phyloP scores from a whole-genome alignment of 2,329 filamentous ascomycete species.

The Leptodontidium sp. region DNA sequence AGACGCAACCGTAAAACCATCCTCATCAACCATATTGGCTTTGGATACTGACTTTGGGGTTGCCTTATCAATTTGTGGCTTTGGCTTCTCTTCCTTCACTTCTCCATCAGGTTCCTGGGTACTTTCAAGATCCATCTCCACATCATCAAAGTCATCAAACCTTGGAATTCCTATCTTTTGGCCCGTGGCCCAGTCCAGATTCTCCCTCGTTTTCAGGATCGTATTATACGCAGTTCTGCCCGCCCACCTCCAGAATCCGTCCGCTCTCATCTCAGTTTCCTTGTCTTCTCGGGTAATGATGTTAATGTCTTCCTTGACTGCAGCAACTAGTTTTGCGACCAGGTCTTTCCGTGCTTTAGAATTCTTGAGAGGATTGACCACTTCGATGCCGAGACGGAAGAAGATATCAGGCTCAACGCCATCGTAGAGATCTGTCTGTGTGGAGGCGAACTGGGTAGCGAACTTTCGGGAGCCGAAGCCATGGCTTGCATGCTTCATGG shows the following conservation, averaged over 20 bases:
- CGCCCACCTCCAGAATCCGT: slow-evolving; percentile 47
- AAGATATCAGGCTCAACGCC: slow-evolving; percentile 43
- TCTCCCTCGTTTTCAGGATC: slow-evolving; percentile 36
- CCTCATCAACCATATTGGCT: slow-evolving; percentile 9
- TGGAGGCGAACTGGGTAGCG: slow-evolving; percentile 13
- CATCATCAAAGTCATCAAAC: slow-evolving; percentile 22
- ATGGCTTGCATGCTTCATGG: slow-evolving; percentile 32
- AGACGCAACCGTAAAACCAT: slow-evolving; percentile 21
- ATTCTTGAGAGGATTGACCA: slow-evolving; percentile 33
- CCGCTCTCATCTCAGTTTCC: slow-evolving; percentile 40
- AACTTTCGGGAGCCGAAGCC: slow-evolving; percentile 37
- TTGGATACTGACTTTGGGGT: background rate
- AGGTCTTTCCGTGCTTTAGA: slow-evolving; percentile 42
- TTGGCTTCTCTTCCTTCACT: background rate
- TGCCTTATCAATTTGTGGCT: background rate
- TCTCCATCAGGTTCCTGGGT: background rate
- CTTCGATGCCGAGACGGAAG: slow-evolving; percentile 41
- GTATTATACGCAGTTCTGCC: slow-evolving; percentile 38
- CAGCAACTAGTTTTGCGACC: slow-evolving; percentile 39
- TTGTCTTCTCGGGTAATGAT: slow-evolving; percentile 40
- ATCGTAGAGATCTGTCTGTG: slow-evolving; percentile 32
- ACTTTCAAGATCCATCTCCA: slow-evolving; percentile 15
- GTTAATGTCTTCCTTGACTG: slow-evolving; percentile 42
- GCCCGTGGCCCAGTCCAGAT: slow-evolving; percentile 44
- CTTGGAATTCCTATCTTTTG: slow-evolving; percentile 36